These are phyloP conservation scores for Amanita exitialis DNA, from an alignment of 768 basidiomycete species.

Conservation along the genomic window DNA sequence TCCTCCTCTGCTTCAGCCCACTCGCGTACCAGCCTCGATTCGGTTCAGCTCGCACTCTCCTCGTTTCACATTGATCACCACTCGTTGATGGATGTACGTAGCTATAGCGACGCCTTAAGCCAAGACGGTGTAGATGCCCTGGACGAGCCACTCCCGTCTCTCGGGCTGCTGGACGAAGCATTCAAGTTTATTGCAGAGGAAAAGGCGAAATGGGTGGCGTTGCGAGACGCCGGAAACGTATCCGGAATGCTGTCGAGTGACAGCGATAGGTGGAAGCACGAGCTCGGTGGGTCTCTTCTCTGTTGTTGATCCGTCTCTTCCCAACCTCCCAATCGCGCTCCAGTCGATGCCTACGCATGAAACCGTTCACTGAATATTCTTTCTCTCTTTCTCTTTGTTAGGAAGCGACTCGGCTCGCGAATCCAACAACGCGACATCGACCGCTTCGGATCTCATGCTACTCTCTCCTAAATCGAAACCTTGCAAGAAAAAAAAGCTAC, in stretches of 20 bases:
- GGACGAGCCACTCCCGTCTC: conserved; percentile 40
- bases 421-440: not conserved
- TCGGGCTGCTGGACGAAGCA: conserved; percentile 66
- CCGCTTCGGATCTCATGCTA: conserved; percentile 1
- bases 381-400: not conserved
- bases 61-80: not conserved
- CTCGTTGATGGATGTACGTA: conserved; percentile 1
- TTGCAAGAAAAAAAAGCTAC: conserved; percentile 6
- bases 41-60: not conserved
- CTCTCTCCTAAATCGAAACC: not conserved
- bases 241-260: conserved; percentile 2
- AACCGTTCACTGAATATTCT: conserved; percentile 1
- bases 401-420: conserved; percentile 3
- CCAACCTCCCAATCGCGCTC: not conserved
- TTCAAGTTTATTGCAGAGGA: conserved; percentile 71
- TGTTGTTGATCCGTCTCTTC: not conserved
- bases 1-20: not conserved
- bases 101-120: not conserved
- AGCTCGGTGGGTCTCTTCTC: conserved; percentile 23
- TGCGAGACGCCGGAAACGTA: conserved; percentile 20
- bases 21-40: not conserved
- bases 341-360: conserved; percentile 8
- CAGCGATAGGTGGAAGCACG: conserved; percentile 23
- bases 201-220: conserved; percentile 47
- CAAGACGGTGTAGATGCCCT: conserved; percentile 8